Base-by-base conservation (phyloP, 768 basidiomycete genomes). In the Termitomyces sp. region DNA sequence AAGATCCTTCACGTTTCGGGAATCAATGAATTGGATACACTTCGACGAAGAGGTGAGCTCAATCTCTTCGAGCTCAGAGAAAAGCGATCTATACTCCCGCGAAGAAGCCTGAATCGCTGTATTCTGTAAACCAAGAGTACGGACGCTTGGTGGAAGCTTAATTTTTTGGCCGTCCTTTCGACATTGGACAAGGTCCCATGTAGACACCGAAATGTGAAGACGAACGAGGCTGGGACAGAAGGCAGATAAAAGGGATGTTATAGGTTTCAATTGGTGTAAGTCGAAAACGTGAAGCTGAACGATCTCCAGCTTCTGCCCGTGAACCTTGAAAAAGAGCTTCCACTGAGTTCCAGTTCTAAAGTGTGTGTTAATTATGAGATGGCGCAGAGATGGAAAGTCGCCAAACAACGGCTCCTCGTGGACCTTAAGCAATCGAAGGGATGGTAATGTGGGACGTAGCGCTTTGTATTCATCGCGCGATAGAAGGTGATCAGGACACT, bases 61-160 rank as follows among this genome's bases (percentile, higher is more conserved):
- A 39, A 59, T 49, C 7, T 33, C 35, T 13, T 39, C 33, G 15
- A 64, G 49, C 4, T 41, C 10, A 18, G 1, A 9, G 22, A 59
- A 56, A 31, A 62, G 53, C 3, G 25, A 11, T 31, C 16, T n/a
- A 22, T 62, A 58, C 13, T 29, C 48, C 13, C 16, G 5, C n/a
- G 39, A 33, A 52, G 53, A 20, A 3, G 56, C 42, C 41, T 59
- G 59, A n/a, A 36, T 49, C 10, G 45, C 3, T 1, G 43, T 49
- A 35, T 41, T 55, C 33, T 59, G 56, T 18, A 64, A 15, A 23
- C 63, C 63, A 13, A 64, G 27, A 13, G 46, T 58, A 20, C 16
- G 51, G n/a, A 64, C 46, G 7, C 42, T 57, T 16, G 36, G 18
- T 3, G 61, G 63, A 4, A 62, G 29, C 5, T 44, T 25, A 7